These are phyloP conservation scores for Saxophila tyrrhenica DNA, from an alignment of 495 filamentous ascomycete species.

Conservation along the genomic window DNA sequence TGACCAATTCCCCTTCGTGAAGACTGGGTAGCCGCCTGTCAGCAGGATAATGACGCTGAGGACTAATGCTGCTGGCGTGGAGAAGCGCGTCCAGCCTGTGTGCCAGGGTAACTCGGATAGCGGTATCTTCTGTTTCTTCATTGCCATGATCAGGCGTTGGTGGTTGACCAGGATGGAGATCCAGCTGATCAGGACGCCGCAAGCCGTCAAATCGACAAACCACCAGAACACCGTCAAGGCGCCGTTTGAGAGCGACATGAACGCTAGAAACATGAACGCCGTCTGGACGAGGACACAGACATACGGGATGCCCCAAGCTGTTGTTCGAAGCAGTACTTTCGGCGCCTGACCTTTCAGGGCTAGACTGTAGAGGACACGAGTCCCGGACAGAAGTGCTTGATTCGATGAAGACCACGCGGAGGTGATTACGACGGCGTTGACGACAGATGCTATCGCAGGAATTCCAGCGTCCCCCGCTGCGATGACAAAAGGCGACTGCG, in stretches of 20 bases:
- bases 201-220: conserved; percentile 30
- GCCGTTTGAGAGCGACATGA: conserved; percentile 44
- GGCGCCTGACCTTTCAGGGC: conserved; percentile 56
- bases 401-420: conserved; percentile 60
- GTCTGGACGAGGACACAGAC: conserved; percentile 41
- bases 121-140: conserved; percentile 43
- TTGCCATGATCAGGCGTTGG: conserved; percentile 44
- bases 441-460: conserved; percentile 52
- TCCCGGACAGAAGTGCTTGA: conserved; percentile 66
- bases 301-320: conserved; percentile 48
- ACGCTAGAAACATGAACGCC: conserved; percentile 30
- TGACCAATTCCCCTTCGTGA: conserved; percentile 36
- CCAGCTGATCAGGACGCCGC: conserved; percentile 46
- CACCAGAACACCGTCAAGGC: conserved; percentile 32
- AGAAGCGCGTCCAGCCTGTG: conserved; percentile 43
- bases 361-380: conserved; percentile 58
- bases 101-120: conserved; percentile 48
- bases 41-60: conserved; percentile 45
- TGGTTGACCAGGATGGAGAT: conserved; percentile 35
- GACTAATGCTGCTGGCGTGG: conserved; percentile 24
- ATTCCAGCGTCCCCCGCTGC: conserved; percentile 52
- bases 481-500: conserved; percentile 54
- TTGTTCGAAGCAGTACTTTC: conserved; percentile 42
- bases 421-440: conserved; percentile 63
- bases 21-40: conserved; percentile 45